These are phyloP conservation scores for Psilocybe azurescens DNA, from an alignment of 768 basidiomycete species.

Conservation along the genomic window DNA sequence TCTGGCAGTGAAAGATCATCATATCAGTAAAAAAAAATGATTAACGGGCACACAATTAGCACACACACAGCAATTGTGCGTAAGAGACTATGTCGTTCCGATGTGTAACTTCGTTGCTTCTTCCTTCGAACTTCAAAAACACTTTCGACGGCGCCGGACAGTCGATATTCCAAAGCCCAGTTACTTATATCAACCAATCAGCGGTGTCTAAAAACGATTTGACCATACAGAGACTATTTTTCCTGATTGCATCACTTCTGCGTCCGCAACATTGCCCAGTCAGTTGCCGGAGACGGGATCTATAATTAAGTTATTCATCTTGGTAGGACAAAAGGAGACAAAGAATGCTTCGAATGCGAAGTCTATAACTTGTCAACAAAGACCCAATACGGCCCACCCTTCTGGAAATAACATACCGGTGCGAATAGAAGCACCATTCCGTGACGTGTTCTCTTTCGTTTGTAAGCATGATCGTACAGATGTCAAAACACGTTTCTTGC, in stretches of 20 bases:
- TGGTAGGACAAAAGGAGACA: constrained; percentile 11
- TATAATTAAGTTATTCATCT: constrained; percentile 19
- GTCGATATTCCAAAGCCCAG: background rate
- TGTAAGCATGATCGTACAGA: constrained; percentile 5
- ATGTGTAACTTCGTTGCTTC: background rate
- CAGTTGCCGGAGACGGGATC: background rate
- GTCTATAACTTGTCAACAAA: constrained; percentile 20
- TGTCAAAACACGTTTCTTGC: constrained; percentile 21
- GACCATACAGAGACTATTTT: constrained; percentile 15
- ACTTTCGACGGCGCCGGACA: background rate
- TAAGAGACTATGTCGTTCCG: background rate
- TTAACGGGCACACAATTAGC: background rate
- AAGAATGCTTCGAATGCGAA: constrained; percentile 16
- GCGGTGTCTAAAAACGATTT: constrained; percentile 5
- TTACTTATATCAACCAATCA: constrained; percentile 14
- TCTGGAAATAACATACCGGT: constrained; percentile 23
- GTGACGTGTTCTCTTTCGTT: constrained; percentile 19
- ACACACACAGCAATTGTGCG: background rate
- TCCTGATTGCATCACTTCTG: constrained; percentile 15
- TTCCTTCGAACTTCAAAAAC: background rate
- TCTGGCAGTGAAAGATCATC: background rate
- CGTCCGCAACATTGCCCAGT: constrained; percentile 13
- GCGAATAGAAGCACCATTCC: constrained; percentile 24
- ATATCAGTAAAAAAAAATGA: background rate
- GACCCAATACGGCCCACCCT: constrained; percentile 14